Evolutionary conservation across 2,329 filamentous ascomycete genomes (phyloP).

Genomic region (Alternaria arborescens): DNA sequence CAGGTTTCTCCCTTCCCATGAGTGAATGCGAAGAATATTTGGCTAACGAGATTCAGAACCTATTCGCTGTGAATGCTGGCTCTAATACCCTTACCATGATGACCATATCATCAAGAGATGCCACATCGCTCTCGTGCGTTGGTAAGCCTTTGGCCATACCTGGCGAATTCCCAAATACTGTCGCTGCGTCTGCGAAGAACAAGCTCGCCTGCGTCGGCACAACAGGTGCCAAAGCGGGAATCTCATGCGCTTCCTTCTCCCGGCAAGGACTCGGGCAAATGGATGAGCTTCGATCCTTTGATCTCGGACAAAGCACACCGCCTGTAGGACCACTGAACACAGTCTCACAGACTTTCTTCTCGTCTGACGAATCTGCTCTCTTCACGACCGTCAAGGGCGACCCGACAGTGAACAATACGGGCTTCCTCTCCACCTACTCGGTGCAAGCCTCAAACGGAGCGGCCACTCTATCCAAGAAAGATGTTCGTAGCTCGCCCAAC

Average conservation of each 20-base stretch:
- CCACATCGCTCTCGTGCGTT: slow-evolving; percentile 41
- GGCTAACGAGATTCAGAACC: slow-evolving; percentile 46
- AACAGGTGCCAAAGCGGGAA: slow-evolving; percentile 47
- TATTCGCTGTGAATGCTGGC: slow-evolving; percentile 63
- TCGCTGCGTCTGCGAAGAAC: slow-evolving; percentile 49
- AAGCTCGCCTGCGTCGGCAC: slow-evolving; percentile 50
- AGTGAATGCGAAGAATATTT: background rate
- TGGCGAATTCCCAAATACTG: slow-evolving; percentile 52
- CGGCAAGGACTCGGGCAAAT: slow-evolving; percentile 43
- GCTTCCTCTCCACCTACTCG: slow-evolving; percentile 64
- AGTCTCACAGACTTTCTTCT: slow-evolving; percentile 69
- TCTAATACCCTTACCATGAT: slow-evolving; percentile 54
- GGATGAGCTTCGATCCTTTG: slow-evolving; percentile 52
- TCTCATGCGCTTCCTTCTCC: slow-evolving; percentile 49
- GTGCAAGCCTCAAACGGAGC: slow-evolving; percentile 42
- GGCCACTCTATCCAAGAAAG: slow-evolving; percentile 25
- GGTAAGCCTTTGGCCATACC: slow-evolving; percentile 46
- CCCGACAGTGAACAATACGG: slow-evolving; percentile 62
- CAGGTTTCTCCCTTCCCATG: slow-evolving; percentile 41
- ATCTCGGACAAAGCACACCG: slow-evolving; percentile 65
- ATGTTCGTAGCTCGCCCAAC: slow-evolving; percentile 54
- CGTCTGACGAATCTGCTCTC: slow-evolving; percentile 61
- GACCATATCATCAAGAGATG: slow-evolving; percentile 40
- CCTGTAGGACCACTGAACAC: slow-evolving; percentile 67
- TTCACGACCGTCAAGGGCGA: slow-evolving; percentile 69